These are phyloP conservation scores for Boletus hoseneyae DNA, from an alignment of 1,284 basidiomycete genomes.

Conservation along the genomic window DNA sequence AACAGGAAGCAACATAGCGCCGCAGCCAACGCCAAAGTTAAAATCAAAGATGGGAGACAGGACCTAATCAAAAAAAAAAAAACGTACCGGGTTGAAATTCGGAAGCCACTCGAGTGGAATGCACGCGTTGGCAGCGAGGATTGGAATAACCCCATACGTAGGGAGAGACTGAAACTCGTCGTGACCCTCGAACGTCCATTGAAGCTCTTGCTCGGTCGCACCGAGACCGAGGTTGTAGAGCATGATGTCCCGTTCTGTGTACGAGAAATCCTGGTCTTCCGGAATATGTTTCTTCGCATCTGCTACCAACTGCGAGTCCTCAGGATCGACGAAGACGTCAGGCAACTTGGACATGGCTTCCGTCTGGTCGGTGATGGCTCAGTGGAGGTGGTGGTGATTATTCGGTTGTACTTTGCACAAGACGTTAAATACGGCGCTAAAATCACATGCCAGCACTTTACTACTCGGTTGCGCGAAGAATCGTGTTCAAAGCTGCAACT, in stretches of 20 bases:
- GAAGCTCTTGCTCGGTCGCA: conserved; percentile 89
- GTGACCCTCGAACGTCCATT: conserved; percentile 89
- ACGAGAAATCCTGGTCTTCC: conserved; percentile 65
- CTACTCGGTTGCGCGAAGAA: too few species aligned
- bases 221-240: conserved; percentile 96
- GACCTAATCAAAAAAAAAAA: background rate
- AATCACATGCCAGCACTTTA: background rate
- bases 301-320: conserved; percentile 82
- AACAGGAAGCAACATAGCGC: background rate
- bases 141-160: conserved; percentile 96
- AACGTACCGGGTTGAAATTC: conserved; percentile 85
- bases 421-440: background rate
- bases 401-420: too few species aligned
- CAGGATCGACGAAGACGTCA: conserved; percentile 67
- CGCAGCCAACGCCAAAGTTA: background rate
- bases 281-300: conserved; percentile 72
- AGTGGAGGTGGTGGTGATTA: too few species aligned
- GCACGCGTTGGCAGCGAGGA: conserved; percentile 69
- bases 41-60: background rate
- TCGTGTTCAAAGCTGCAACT: too few species aligned
- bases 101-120: conserved; percentile 84
- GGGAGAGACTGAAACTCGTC: conserved; percentile 86
- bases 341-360: conserved; percentile 32
- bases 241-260: conserved; percentile 88
- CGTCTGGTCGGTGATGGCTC: too few species aligned